Percentiles rank a stretch among this genome's conserved stretches.
These are phyloP conservation scores for Pezizomycotina sp. DNA, from an alignment of 2,329 filamentous ascomycete genomes.

Conservation along the genomic window DNA sequence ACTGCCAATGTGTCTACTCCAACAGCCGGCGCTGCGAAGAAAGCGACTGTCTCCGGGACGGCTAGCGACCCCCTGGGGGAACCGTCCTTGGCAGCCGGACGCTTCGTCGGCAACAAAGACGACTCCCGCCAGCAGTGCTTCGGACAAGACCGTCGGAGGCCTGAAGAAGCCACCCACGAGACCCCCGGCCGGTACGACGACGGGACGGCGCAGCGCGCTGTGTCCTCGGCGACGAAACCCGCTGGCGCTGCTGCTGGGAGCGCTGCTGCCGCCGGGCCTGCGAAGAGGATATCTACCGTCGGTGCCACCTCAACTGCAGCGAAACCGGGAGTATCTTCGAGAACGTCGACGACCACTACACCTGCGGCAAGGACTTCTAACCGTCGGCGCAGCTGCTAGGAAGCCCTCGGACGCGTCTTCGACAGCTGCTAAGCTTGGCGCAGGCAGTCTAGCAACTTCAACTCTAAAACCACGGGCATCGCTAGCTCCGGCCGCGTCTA, in stretches of 20 bases:
- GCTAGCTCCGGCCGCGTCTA: no score
- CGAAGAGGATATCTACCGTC: constrained; percentile 1
- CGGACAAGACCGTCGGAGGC: constrained; percentile 2
- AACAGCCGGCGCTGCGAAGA: constrained; percentile 12
- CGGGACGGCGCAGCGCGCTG: no score
- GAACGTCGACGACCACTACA: constrained; percentile 6
- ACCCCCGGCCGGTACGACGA: constrained; percentile 1
- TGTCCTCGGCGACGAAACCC: constrained; percentile 7
- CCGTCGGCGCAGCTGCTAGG: constrained; percentile 6
- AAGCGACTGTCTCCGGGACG: constrained; percentile 9
- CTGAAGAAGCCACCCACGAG: constrained; percentile 6
- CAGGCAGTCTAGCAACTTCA: constrained; percentile 4
- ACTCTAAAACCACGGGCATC: no score
- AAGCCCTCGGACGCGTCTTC: constrained; percentile 8
- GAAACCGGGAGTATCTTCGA: background rate
- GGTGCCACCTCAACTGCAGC: constrained; percentile 1
- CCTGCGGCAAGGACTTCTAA: constrained; percentile 8
- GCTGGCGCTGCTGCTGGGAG: constrained; percentile 1
- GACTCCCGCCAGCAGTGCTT: constrained; percentile 1
- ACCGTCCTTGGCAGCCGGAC: no score
- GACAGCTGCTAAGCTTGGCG: constrained; percentile 2
- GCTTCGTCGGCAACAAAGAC: constrained; percentile 15
- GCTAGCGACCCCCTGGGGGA: constrained; percentile 16
- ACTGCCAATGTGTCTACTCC: constrained; percentile 13
- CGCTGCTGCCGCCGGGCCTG: constrained; percentile 6